A percentile compares a stretch with the other conserved stretches of the same genome.
Evolutionary conservation across 768 basidiomycete genomes (phyloP).

Genomic region (Termitomyces heimii): DNA sequence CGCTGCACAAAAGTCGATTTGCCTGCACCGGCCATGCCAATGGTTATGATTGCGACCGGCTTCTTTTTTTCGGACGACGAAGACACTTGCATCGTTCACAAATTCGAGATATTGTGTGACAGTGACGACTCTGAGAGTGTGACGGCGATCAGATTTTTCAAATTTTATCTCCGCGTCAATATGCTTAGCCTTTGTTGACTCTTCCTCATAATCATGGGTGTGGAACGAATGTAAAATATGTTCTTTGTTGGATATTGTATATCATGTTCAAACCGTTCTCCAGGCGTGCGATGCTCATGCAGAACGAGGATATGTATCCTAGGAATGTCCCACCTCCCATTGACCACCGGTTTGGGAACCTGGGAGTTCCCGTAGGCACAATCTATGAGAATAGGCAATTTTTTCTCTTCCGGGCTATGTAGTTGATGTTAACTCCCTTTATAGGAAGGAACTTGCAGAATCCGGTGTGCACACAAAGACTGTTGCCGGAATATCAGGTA

Average conservation of each 20-base stretch:
- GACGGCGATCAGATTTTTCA: background rate
- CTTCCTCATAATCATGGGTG: conserved; percentile 6
- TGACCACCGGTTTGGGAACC: conserved; percentile 20
- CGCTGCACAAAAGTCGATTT: conserved; percentile 97
- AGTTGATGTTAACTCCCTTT: background rate
- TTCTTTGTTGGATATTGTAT: background rate
- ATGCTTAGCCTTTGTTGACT: background rate
- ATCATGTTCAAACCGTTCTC: background rate
- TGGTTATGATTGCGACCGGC: conserved; percentile 81
- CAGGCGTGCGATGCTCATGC: conserved; percentile 19
- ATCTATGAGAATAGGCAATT: conserved; percentile 18
- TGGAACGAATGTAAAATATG: conserved; percentile 20
- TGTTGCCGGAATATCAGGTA: conserved; percentile 31
- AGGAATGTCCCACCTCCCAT: conserved; percentile 2
- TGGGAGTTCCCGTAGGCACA: conserved; percentile 18
- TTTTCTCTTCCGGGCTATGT: background rate
- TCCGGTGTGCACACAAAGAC: conserved; percentile 21
- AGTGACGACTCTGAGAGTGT: background rate
- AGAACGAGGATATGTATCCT: conserved; percentile 15
- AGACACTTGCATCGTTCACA: conserved; percentile 12
- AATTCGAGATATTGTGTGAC: conserved; percentile 1
- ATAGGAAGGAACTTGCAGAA: conserved; percentile 20
- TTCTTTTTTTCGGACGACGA: conserved; percentile 34
- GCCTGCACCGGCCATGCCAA: conserved; percentile 96
- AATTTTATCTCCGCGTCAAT: background rate